Base-by-base conservation (phyloP, 805 yeast species). In the Millerozyma acaciae region DNA sequence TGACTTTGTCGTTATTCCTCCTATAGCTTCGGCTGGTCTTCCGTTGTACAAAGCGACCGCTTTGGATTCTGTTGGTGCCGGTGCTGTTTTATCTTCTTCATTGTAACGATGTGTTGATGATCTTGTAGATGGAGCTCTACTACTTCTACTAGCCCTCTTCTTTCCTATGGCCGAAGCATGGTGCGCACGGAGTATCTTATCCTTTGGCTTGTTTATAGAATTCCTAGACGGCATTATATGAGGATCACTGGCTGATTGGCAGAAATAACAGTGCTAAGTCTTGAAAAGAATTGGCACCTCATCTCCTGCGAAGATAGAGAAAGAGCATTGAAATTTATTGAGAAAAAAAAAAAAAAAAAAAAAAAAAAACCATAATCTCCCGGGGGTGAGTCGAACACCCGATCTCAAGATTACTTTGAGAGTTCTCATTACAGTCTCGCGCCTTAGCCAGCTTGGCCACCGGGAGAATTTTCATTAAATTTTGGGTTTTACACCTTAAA, bases 151-250 rank as follows among this genome's bases (percentile, higher is more conserved):
- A 12, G 79, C 67, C 58, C 86, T 70, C 53, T 73, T 78, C 48
- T 65, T 70, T 16, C 76, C 73, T 19, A 78, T 57, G 25, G 71
- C 51, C 21, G 66, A 56, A 28, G 73, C 68, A 55, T 75, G 80
- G 32, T 68, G 67, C 39, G 69, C 68, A 34, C 76, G 63, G 42
- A 60, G 64, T 23, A 76, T 58, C 40, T 73, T 71, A 45, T 73
- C 75, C 55, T 80, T 81, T 30, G 93, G 95, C 59, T 80, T 84
- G 60, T 87, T 88, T 44, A 86, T 70, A 27, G 87, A 76, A 68
- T 84, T 86, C 61, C 74, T 82, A 12, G 88, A 80, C 21, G 95
- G 93, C 95, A 85, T 85, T 14, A 27, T 13, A 6, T 23, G 20
- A 8, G 9, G 13, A 19, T 21, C 14, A 6, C 3, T 29, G 26